Evolutionary conservation across 2,329 filamentous ascomycete species (phyloP), one percentile per base, ranked within the genome.

Genomic region (Laburnicola sp.): DNA sequence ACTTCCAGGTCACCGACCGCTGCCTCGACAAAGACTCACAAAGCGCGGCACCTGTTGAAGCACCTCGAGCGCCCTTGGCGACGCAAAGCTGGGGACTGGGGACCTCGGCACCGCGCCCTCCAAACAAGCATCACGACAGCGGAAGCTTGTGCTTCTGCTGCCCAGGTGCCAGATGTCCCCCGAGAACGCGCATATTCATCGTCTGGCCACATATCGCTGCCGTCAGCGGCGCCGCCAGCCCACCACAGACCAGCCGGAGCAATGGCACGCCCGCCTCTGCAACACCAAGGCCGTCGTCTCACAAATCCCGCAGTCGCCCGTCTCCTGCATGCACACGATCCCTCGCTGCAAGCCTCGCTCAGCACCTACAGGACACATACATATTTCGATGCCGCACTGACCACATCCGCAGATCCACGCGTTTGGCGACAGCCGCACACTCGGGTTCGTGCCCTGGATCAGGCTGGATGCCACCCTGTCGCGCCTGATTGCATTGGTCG

Each of bases 311-410:
- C 39, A 26, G 37, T 41, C 9, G 32, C 53, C 50, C 45, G 34
- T 47, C 41, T 51, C 44, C 35, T 47, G 39, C 38, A 48, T 22
- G 37, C 46, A 41, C 44, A 48, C 31, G 27, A n/a, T 27, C 31
- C 40, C 27, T 30, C 16, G 39, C 51, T 46, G 51, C 51, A 53
- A 39, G 46, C 36, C 40, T 43, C 42, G 16, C 16, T 7, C 30
- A 35, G 38, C 53, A 53, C 34, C 22, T 16, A 16, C 16, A 16
- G 16, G 30, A 32, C 42, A 26, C 26, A n/a, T n/a, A n/a, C n/a
- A 50, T 50, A 35, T 45, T 44, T 53, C 40, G 47, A 38, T 47
- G 45, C 49, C 41, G 54, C 51, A 52, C 46, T 45, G 51, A 38
- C 53, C 49, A 40, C 39, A n/a, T 16, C 43, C 50, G 49, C 43